These are phyloP conservation scores for Fermentozyma sake DNA, from an alignment of 1,139 yeast genomes.

Conservation along the genomic window DNA sequence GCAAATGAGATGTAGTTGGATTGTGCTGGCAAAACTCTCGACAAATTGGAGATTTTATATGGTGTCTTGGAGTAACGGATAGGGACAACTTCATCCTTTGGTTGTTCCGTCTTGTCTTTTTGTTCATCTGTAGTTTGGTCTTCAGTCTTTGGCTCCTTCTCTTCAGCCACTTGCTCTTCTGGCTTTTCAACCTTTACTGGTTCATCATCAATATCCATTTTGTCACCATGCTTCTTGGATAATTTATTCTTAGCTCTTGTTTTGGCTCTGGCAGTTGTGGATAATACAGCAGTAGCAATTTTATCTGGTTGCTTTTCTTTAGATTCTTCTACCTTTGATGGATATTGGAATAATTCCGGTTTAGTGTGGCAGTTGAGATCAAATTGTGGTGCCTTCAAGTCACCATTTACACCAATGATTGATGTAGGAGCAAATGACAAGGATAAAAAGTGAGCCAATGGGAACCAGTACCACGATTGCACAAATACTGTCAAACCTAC, in stretches of 20 bases:
- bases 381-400: slow-evolving; percentile 83
- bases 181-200: slow-evolving; percentile 13
- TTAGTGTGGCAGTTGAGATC: slow-evolving; percentile 78
- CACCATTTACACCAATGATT: slow-evolving; percentile 80
- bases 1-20: slow-evolving; percentile 75
- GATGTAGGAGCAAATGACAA: slow-evolving; percentile 92
- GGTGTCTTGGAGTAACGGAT: slow-evolving; percentile 53
- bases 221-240: slow-evolving; percentile 42
- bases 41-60: slow-evolving; percentile 69
- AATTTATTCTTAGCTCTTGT: slow-evolving; percentile 81
- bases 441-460: slow-evolving; percentile 87
- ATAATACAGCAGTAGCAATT: slow-evolving; percentile 86
- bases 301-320: slow-evolving; percentile 85
- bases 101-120: slow-evolving; percentile 25
- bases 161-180: slow-evolving; percentile 16
- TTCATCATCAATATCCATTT: slow-evolving; percentile 26
- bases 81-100: slow-evolving; percentile 15
- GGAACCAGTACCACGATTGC: slow-evolving; percentile 99
- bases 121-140: slow-evolving; percentile 17
- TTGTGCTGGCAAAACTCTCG: slow-evolving; percentile 91
- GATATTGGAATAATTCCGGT: slow-evolving; percentile 79
- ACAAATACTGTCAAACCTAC: slow-evolving; percentile 87
- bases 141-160: slow-evolving; percentile 15
- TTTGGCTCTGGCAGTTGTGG: slow-evolving; percentile 89
- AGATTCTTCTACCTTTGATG: slow-evolving; percentile 79